Base-by-base conservation (phyloP, 1,139 yeast genomes). In the Blastobotrys serpentis region DNA sequence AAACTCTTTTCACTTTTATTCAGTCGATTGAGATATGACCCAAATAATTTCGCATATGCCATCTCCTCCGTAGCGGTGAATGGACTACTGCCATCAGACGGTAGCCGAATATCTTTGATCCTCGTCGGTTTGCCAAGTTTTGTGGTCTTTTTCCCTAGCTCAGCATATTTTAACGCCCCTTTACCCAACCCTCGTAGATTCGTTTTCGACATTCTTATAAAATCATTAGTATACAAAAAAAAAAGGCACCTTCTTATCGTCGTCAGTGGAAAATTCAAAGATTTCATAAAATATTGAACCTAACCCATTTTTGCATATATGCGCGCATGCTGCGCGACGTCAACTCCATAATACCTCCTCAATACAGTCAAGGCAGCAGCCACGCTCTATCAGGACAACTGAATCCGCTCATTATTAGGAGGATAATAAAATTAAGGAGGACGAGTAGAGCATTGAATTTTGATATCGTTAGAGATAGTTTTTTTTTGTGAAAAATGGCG, bases 151-250 rank as follows among this genome's bases (percentile, higher is more conserved):
- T 36, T 36, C 3, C 40, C 25, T 10, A 36, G 22, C n/a, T 36
- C 40, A 10, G 40, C 40, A 18, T 36, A 5, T 11, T 19, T 36
- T 17, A 36, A 25, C 14, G 23, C 16, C 25, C 40, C 40, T 11
- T 19, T 19, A 7, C 10, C 6, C 25, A 17, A n/a, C 22, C 14
- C 40, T 19, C 4, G 25, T 19, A 36, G 11, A 11, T 36, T 36
- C n/a, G 40, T 23, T 11, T 11, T 29, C n/a, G 32, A 29, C 32
- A 29, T 14, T 46, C 49, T 4, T 45, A 25, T 53, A 77, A 71
- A 1, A 74, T 81, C 17, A 74, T n/a, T n/a, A n/a, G n/a, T n/a
- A n/a, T n/a, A n/a, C n/a, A n/a, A n/a, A n/a, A n/a, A n/a, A n/a
- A n/a, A n/a, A n/a, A n/a, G n/a, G n/a, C n/a, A n/a, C n/a, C n/a